Base-by-base conservation (phyloP, 768 basidiomycete species). In the Termitomyces sp. region DNA sequence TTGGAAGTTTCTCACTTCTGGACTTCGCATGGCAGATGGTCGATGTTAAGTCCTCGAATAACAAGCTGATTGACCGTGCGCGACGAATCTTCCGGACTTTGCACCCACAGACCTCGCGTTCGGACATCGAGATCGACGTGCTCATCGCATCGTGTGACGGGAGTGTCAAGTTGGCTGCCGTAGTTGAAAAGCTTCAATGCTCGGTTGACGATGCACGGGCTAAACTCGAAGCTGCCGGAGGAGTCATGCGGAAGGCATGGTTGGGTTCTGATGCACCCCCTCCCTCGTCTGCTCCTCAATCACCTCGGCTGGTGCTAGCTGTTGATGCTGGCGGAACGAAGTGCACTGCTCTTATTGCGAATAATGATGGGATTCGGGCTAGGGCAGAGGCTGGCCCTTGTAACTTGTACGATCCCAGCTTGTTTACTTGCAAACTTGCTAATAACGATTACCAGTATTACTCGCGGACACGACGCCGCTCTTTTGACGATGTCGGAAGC, bases 121-220 rank as follows among this genome's bases (percentile, higher is more conserved):
- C 66, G 33, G 71, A 73, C 59, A 44, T 45, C 7, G 67, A 72
- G 52, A 73, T 75, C 11, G 74, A 75, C 58, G 58, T 61, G 6
- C 67, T 76, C 32, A 67, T 75, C 48, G 55, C 53, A 20, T 63
- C 68, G 35, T 76, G 72, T 53, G 63, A 70, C 42, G 70, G 72
- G 1, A 73, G 70, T 36, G 70, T 76, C 16, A 75, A 75, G 61
- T 60, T 72, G 33, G 73, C 75, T 1, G 63, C 74, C 2, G 73
- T 76, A 22, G 73, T 71, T 4, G 69, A 63, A 42, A 63, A 64
- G 42, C 59, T 67, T 38, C 55, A 60, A 22, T 69, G 68, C 45
- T 62, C 67, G 4, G 46, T 66, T 42, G 54, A 59, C n/a, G 68
- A 64, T 11, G 71, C 66, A 22, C 49, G 45, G 3, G 49, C 57